Base-by-base conservation (phyloP, 2,329 filamentous ascomycete species). In the Onygenales sp. region DNA sequence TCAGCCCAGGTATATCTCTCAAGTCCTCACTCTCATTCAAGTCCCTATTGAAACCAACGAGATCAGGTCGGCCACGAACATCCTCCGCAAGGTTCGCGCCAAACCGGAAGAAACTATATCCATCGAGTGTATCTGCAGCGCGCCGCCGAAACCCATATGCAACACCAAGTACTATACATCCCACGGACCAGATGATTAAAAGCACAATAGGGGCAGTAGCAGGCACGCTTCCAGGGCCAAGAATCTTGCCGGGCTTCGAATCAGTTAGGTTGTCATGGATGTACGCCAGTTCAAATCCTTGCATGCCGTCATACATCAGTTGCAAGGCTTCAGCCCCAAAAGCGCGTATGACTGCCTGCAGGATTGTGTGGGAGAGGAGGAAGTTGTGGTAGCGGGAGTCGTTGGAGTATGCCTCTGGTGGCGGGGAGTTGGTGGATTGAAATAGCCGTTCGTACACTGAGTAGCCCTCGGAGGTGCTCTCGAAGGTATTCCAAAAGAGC, bases 51-150 rank as follows among this genome's bases (percentile, higher is more conserved):
- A 31, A 50, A 21, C 27, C 36, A 27, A 41, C 9, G 14, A 50
- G 35, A 14, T 14, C 35, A 33, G 47, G 27, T 13, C n/a, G 36
- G 7, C 38, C 44, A 8, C 27, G 27, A 17, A 51, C 36, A 21
- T 51, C 50, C 31, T 44, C 41, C 41, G 38, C 50, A 13, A 13
- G 7, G 43, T 57, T 50, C 43, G 43, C 44, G 4, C 55, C 55
- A 32, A 57, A 57, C n/a, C 50, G 33, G 35, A 57, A 53, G 49
- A 57, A 52, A 42, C 43, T 50, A 43, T 43, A 57, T 43, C 53
- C 53, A 48, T 55, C 55, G 8, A 58, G 35, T 6, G 52, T 56
- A 7, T 57, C 54, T 32, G 41, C 44, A 52, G 52, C 53, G 13
- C 56, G 56, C 13, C 51, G 36, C n/a, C 51, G 38, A 13, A 49